Percentiles rank a stretch among this genome's conserved stretches.
phyloP scores from a whole-genome alignment of 179 eudicot genomes.

The Heliamphora pulchella region DNA sequence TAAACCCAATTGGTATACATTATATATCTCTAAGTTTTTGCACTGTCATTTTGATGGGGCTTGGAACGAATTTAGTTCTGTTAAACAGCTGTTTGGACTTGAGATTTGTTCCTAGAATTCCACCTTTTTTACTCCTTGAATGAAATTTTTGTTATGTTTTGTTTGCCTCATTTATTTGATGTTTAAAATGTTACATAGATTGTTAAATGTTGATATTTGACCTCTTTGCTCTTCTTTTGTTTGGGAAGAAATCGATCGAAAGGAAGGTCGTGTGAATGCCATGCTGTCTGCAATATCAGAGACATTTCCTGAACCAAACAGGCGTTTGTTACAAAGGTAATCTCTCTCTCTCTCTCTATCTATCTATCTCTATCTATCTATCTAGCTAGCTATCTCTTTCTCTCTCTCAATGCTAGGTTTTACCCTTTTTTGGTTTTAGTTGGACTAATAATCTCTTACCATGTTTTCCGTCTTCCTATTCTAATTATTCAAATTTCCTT shows the following conservation, averaged over 20 bases:
- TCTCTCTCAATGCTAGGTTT: background rate
- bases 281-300: constrained; percentile 80
- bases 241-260: constrained; percentile 56
- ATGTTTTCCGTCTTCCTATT: background rate
- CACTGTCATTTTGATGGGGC: background rate
- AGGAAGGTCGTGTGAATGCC: constrained; percentile 75
- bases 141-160: background rate
- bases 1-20: background rate
- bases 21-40: background rate
- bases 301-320: constrained; percentile 94
- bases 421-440: background rate
- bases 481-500: background rate
- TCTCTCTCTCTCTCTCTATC: constrained; percentile 7
- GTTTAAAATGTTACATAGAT: background rate
- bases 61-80: background rate
- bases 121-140: background rate
- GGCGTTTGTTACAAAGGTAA: constrained; percentile 86
- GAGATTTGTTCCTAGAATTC: constrained; percentile 2
- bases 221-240: constrained; percentile 18
- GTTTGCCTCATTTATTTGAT: background rate
- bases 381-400: background rate
- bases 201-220: constrained; percentile 3
- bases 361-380: background rate
- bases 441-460: background rate
- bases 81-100: background rate